Conservation (phyloP, 768 basidiomycete species). For the Phaeolepiota aurea region DNA sequence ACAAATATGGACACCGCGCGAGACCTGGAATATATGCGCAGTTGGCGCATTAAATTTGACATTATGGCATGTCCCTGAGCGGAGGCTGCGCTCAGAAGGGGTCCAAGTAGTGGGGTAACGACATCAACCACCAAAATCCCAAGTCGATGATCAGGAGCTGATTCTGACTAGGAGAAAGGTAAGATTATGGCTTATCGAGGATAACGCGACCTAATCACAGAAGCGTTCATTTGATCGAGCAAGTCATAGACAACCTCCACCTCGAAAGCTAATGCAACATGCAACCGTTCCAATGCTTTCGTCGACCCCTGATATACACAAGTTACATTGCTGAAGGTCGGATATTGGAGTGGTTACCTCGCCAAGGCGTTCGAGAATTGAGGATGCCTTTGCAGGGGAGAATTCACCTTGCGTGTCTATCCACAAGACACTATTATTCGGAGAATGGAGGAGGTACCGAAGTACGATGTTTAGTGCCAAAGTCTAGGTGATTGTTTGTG, state of each 20-base stretch:
- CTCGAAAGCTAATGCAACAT: slow-evolving; percentile 51
- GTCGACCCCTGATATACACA: no score
- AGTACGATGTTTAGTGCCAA: slow-evolving; percentile 54
- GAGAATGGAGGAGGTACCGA: slow-evolving; percentile 33
- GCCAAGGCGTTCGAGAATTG: slow-evolving; percentile 22
- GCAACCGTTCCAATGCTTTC: slow-evolving; percentile 43
- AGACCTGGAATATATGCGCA: slow-evolving; percentile 40
- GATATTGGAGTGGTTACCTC: no score
- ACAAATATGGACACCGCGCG: slow-evolving; percentile 47
- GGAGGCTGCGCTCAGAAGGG: slow-evolving; percentile 54
- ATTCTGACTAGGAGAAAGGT: not conserved
- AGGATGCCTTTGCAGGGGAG: slow-evolving; percentile 36
- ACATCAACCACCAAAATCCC: slow-evolving; percentile 57
- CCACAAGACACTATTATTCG: slow-evolving; percentile 46
- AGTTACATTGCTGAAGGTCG: no score
- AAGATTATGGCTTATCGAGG: not conserved
- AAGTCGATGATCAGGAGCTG: slow-evolving; percentile 7
- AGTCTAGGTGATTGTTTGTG: slow-evolving; percentile 26
- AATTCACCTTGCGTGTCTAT: slow-evolving; percentile 69
- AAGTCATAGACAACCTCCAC: slow-evolving; percentile 43
- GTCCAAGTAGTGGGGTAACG: slow-evolving; percentile 56
- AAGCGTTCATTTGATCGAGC: slow-evolving; percentile 30
- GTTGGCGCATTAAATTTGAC: slow-evolving; percentile 60
- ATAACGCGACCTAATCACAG: not conserved
- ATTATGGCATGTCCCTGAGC: slow-evolving; percentile 73